Evolutionary conservation across 495 filamentous ascomycete genomes (phyloP).

Genomic region (Bombardia bombarda): DNA sequence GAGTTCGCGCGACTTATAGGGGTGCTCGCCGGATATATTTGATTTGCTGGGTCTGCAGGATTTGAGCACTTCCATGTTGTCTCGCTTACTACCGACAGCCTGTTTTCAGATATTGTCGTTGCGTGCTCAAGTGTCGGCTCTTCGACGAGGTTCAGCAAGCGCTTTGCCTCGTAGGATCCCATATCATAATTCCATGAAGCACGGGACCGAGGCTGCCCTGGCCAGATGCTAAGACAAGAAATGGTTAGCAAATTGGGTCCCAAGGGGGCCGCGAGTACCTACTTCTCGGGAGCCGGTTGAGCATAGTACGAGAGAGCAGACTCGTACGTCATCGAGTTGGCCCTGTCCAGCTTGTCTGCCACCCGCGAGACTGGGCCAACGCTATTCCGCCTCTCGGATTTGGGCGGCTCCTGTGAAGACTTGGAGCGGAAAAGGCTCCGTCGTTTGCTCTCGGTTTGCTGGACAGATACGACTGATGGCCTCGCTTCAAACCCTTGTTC

Average conservation of each 20-base stretch:
- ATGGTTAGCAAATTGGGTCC: slow-evolving; percentile 5
- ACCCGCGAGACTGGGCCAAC: slow-evolving; percentile 11
- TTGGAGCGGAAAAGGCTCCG: slow-evolving; percentile 26
- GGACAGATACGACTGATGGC: slow-evolving; percentile 11
- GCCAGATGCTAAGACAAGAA: slow-evolving; percentile 12
- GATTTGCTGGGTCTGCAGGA: slow-evolving; percentile 25
- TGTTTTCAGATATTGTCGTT: slow-evolving; percentile 25
- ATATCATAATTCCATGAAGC: slow-evolving; percentile 35
- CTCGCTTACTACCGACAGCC: slow-evolving; percentile 25
- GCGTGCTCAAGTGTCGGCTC: slow-evolving; percentile 24
- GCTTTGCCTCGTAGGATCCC: slow-evolving; percentile 34
- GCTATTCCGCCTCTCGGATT: slow-evolving; percentile 9
- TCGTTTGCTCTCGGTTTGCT: slow-evolving; percentile 15
- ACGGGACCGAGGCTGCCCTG: slow-evolving; percentile 18
- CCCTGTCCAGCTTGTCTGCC: slow-evolving; percentile 14
- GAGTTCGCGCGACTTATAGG: slow-evolving; percentile 30
- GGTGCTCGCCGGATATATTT: slow-evolving; percentile 18
- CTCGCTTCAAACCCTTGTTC: slow-evolving; percentile 8
- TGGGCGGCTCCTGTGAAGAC: slow-evolving; percentile 16
- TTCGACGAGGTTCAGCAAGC: slow-evolving; percentile 32
- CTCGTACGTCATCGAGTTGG: slow-evolving; percentile 28
- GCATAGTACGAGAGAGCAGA: slow-evolving; percentile 22
- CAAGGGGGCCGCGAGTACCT: background rate
- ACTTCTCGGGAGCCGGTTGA: slow-evolving; percentile 17
- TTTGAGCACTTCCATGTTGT: slow-evolving; percentile 29